These are phyloP conservation scores for Marchantia polymorpha DNA, from an alignment of 225 moss, liverwort and hornwort genomes.

Conservation along the genomic window DNA sequence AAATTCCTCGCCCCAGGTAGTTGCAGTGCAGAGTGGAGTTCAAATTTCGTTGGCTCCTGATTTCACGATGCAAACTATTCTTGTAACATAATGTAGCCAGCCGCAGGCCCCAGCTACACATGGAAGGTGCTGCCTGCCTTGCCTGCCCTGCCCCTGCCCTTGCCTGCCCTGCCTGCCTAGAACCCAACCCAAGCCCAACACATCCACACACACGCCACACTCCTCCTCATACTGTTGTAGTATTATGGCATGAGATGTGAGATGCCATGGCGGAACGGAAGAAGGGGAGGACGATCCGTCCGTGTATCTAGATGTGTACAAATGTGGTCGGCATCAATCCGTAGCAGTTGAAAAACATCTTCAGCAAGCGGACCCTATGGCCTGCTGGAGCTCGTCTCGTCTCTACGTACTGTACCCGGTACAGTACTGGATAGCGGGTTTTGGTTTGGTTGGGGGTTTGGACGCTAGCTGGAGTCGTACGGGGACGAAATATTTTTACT, in stretches of 20 bases:
- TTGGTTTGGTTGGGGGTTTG: neutral
- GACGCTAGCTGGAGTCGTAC: constrained; percentile 6
- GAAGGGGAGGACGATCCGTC: too few relatives aligned
- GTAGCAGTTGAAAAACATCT: neutral
- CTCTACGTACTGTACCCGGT: neutral
- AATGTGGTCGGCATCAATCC: neutral
- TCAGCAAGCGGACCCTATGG: neutral
- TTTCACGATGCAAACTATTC: neutral
- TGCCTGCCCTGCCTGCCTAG: constrained; percentile 1
- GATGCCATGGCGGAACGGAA: too few relatives aligned
- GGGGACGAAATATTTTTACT: neutral
- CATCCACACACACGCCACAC: too few relatives aligned
- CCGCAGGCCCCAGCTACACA: neutral
- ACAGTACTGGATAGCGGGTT: neutral
- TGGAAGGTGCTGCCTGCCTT: neutral
- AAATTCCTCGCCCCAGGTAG: neutral
- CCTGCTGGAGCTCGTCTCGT: neutral
- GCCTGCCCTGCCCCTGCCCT: neutral
- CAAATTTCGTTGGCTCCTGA: neutral
- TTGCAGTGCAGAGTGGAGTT: neutral
- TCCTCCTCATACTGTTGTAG: too few relatives aligned
- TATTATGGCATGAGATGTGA: too few relatives aligned
- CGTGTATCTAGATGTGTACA: neutral
- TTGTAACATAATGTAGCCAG: neutral
- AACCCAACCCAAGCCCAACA: neutral